Conservation (phyloP, 257 asterid species). For the Forsythia viridissima region DNA sequence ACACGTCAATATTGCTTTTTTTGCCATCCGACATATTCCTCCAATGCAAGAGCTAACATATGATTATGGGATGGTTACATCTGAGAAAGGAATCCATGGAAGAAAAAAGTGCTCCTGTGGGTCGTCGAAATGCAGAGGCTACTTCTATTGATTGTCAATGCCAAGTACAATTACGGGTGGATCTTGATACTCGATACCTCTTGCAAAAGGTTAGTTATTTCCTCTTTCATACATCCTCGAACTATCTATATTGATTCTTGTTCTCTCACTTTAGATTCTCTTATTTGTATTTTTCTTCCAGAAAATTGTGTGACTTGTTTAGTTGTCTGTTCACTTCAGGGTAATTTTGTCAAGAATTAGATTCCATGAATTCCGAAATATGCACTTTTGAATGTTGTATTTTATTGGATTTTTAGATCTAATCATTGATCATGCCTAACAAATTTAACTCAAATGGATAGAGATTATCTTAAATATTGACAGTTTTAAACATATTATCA, state of each 20-base stretch:
- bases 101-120: conserved; percentile 55
- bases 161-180: not conserved
- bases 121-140: conserved; percentile 43
- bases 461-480: not conserved
- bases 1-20: conserved; percentile 44
- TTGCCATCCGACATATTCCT: conserved; percentile 45
- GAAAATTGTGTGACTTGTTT: not conserved
- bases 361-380: not conserved
- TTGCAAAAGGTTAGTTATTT: conserved; percentile 31
- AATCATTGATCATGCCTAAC: not conserved
- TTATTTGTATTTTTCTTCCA: not conserved
- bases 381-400: not conserved
- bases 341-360: not conserved
- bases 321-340: not conserved
- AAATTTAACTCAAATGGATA: not conserved
- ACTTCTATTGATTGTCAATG: conserved; percentile 32
- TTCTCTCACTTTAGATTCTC: not conserved
- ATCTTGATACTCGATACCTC: conserved; percentile 20
- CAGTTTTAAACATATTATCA: too few relatives aligned
- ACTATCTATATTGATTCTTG: conserved; percentile 7
- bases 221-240: not conserved
- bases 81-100: conserved; percentile 39
- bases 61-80: conserved; percentile 43
- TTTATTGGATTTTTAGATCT: not conserved
- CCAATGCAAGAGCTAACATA: conserved; percentile 52